Base-by-base conservation (phyloP, 257 asterid species). In the Ocimum tenuiflorum region DNA sequence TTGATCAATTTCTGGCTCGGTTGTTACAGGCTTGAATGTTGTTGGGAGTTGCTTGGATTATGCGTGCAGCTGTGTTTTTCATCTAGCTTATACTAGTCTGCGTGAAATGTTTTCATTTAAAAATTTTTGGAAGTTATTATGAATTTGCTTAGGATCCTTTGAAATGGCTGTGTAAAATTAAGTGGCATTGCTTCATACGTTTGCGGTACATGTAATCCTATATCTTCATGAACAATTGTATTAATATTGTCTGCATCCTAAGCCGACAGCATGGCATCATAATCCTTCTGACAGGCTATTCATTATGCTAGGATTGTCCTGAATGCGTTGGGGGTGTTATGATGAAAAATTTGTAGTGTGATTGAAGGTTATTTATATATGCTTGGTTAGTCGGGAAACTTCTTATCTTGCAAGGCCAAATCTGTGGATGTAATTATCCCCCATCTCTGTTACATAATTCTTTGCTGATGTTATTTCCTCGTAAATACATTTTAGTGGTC, bases 41-140 rank as follows among this genome's bases (percentile, higher is more conserved):
- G 47, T 63, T 58, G 76, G 65, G 75, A 33, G 69, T 61, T 65
- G 77, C 73, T 70, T 56, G 59, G 63, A 73, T 45, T 79, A 72
- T 82, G 87, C 80, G 77, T 63, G 86, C 87, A 71, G 83, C 73
- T 68, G 67, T 76, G 78, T 63, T 79, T 80, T 82, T 78, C 43
- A 68, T 81, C 81, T 77, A 73, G 86, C 75, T 53, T 62, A 66
- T 74, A 64, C 65, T 70, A 70, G 70, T 66, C 52, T 75, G 81
- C 72, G 78, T 79, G 81, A 71, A 14, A 73, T 79, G 67, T 46
- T 71, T 70, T 19, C 59, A 29, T 61, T 53, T 65, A 63, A 48
- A 50, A 27, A 19, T 68, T 27, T 27, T 27, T 27, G 31, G 31
- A 27, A n/a, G n/a, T n/a, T n/a, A n/a, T n/a, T 70, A 68, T 36